Evolutionary conservation across 306 rosid species (phyloP).

Genomic region (Vigna mungo): DNA sequence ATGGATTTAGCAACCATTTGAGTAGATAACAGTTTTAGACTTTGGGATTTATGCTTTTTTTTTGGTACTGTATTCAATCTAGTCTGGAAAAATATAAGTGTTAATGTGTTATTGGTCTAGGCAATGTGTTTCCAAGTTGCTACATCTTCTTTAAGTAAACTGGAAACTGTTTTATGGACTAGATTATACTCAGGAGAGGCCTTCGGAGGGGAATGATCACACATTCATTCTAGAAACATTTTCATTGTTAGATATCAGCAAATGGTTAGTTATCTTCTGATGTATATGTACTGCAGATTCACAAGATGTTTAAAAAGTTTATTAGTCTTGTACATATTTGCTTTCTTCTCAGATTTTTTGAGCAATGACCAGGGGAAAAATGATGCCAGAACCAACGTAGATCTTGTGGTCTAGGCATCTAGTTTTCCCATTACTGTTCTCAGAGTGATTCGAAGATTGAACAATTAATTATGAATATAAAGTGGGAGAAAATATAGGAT

Average conservation of each 20-base stretch:
- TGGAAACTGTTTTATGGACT: slow-evolving; percentile 1
- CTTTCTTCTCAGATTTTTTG: not conserved
- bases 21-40: slow-evolving; percentile 7
- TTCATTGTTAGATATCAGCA: slow-evolving; percentile 14
- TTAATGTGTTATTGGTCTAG: not conserved
- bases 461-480: not conserved
- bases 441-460: not conserved
- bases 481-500: not conserved
- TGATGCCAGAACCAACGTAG: not conserved
- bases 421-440: slow-evolving; percentile 11
- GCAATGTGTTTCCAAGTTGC: not conserved
- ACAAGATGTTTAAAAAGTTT: not conserved
- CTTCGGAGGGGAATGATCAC: slow-evolving; percentile 16
- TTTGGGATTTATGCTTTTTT: slow-evolving; percentile 12
- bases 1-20: slow-evolving; percentile 16
- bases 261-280: slow-evolving; percentile 13
- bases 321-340: not conserved
- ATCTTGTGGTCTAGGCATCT: not conserved
- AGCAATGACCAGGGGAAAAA: not conserved
- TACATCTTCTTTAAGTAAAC: slow-evolving; percentile 33
- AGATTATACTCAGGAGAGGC: not conserved
- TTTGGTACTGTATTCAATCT: slow-evolving; percentile 8
- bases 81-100: not conserved
- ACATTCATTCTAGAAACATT: not conserved
- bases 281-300: not conserved